Base-by-base conservation (phyloP, 768 basidiomycete species). In the Lyophyllum shimeji region DNA sequence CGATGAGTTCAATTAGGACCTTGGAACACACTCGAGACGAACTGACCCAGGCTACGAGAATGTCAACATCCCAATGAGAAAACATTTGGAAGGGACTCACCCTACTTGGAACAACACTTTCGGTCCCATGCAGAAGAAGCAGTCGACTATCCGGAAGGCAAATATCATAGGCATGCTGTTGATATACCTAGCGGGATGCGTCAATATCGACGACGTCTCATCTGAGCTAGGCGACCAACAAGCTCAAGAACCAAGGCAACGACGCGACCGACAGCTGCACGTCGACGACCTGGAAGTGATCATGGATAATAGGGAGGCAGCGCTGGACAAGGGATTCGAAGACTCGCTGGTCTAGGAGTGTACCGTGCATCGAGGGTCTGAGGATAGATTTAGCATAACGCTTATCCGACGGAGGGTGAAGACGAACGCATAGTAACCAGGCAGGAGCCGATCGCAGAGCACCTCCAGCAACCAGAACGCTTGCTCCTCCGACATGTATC, bases 21-120 rank as follows among this genome's bases (percentile, higher is more conserved):
- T 27, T 20, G 20, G 54, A 27, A 17, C 46, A 23, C 25, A 11
- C 29, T 18, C 34, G 20, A 21, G 18, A n/a, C 33, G 20, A 48
- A 78, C 82, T 68, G 63, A 85, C 84, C 86, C 51, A 86, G 76
- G 52, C 84, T 85, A 23, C 63, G 18, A 44, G 50, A 43, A 55
- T 18, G 39, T 52, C 7, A n/a, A 54, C 18, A 54, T 50, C 64
- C 8, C 37, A 46, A 53, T 17, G 51, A 53, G 17, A 45, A 53
- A 15, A 27, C 50, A 44, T 15, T 55, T 46, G 46, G 5, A 34
- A 33, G 9, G 5, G 23, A 74, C 89, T 70, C 69, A 95, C 93
- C 95, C 96, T 52, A 99, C 93, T 83, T 99, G 97, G 77, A 99
- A 99, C 40, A 99, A 75, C 1, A 99, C 97, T 64, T 96, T 98